Conservation (phyloP, 129 eudicot species). For the Helianthus annuus region HanXRQr2.0-SUNRISE NC_035441.2:150152635-150153134, state of each 20-base stretch:
- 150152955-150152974: constrained; percentile 61
- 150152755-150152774: constrained; percentile 77
- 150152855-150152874: constrained; percentile 70
- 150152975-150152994: constrained; percentile 47
- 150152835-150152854: constrained; percentile 69
- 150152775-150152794: constrained; percentile 84
- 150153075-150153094: constrained; percentile 69
- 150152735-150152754: constrained; percentile 41
- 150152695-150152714: constrained; percentile 70
- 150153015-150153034: constrained; percentile 62
- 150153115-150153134: constrained; percentile 60
- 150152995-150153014: constrained; percentile 79
- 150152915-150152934: constrained; percentile 71
- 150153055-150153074: constrained; percentile 56
- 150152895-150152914: constrained; percentile 65
- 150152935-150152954: constrained; percentile 54
- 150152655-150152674: constrained; percentile 62
- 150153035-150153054: constrained; percentile 71
- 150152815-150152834: constrained; percentile 43
- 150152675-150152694: constrained; percentile 76
- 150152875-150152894: constrained; percentile 56
- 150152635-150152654: constrained; percentile 45
- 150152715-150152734: constrained; percentile 35
- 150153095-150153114: constrained; percentile 76
- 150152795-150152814: constrained; percentile 73